Evolutionary conservation across 805 yeast genomes (phyloP).

Genomic region (Brettanomyces nanus): DNA sequence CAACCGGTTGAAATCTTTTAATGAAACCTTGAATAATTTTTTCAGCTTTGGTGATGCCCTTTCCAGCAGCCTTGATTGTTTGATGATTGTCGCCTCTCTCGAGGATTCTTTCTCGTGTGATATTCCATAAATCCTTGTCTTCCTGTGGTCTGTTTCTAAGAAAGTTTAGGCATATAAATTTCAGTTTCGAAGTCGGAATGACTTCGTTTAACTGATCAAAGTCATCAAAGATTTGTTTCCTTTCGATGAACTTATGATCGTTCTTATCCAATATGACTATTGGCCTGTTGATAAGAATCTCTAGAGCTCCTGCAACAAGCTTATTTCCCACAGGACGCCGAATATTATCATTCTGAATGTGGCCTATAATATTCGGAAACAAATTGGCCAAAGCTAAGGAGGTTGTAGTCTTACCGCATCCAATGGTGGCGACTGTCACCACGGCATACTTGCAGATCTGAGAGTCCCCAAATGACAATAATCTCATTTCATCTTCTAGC

Average conservation of each 20-base stretch:
- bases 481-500: conserved; percentile 20
- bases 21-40: conserved; percentile 71
- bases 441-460: conserved; percentile 48
- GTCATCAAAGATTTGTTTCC: conserved; percentile 55
- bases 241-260: conserved; percentile 65
- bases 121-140: conserved; percentile 31
- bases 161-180: conserved; percentile 65
- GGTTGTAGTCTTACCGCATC: conserved; percentile 91
- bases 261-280: conserved; percentile 77
- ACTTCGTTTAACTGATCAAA: conserved; percentile 34
- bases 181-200: conserved; percentile 38
- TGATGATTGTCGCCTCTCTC: conserved; percentile 85
- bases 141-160: conserved; percentile 25
- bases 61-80: conserved; percentile 49
- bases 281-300: conserved; percentile 29
- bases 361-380: conserved; percentile 53
- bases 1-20: conserved; percentile 56
- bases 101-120: conserved; percentile 53
- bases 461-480: conserved; percentile 23
- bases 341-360: conserved; percentile 76
- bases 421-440: conserved; percentile 82
- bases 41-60: conserved; percentile 41
- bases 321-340: conserved; percentile 38
- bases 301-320: conserved; percentile 40
- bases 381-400: conserved; percentile 49